These are phyloP conservation scores for Leishmania tarentolae DNA, from an alignment of 208 protist genomes.

Conservation along the genomic window DNA sequence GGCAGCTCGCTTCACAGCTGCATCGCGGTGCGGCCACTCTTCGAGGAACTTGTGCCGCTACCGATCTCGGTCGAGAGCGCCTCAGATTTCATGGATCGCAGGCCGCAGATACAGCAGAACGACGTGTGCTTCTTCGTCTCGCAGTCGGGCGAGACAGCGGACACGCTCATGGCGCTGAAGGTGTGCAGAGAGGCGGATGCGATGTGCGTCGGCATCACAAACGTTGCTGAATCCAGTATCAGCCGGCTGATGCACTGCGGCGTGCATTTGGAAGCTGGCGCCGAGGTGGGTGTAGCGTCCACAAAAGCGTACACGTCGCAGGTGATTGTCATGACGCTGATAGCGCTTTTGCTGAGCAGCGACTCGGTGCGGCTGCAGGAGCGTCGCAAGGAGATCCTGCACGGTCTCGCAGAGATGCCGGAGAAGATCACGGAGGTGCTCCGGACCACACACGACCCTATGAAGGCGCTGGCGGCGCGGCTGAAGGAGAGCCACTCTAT, in stretches of 20 bases:
- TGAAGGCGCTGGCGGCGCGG: conserved; percentile 74
- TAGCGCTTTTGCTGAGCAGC: conserved; percentile 86
- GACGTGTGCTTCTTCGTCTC: conserved; percentile 94
- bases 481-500: conserved; percentile 59
- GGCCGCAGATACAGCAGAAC: conserved; percentile 70
- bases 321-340: conserved; percentile 88
- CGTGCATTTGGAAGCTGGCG: conserved; percentile 91
- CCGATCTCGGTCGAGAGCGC: conserved; percentile 91
- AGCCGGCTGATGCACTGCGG: conserved; percentile 85
- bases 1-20: conserved; percentile 94
- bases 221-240: conserved; percentile 93
- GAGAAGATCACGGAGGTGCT: conserved; percentile 67
- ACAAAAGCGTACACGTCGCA: conserved; percentile 98
- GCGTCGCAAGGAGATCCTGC: conserved; percentile 72
- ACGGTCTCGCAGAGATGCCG: conserved; percentile 62
- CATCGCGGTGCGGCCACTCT: conserved; percentile 82
- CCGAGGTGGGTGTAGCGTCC: conserved; percentile 95
- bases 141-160: conserved; percentile 96
- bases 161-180: conserved; percentile 90
- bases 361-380: conserved; percentile 48
- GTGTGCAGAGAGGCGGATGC: conserved; percentile 79
- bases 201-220: conserved; percentile 91
- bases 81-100: conserved; percentile 93
- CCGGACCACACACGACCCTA: conserved; percentile 37
- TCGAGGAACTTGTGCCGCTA: conserved; percentile 93